Evolutionary conservation across 2,329 filamentous ascomycete genomes (phyloP).

Genomic region (Trichoderma sp.): DNA sequence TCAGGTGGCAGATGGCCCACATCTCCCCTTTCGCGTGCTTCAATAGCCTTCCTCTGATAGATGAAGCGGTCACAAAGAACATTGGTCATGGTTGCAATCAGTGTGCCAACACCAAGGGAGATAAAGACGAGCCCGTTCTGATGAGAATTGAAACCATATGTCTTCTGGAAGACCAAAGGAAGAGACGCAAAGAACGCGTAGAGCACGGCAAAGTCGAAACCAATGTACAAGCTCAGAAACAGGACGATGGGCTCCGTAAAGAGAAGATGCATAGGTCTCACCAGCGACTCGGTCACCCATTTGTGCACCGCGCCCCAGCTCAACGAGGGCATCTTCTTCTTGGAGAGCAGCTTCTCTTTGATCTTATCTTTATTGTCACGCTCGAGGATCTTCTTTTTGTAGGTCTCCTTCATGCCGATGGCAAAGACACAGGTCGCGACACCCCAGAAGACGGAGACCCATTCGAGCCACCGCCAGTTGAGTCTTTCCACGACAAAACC

Average conservation of each 20-base stretch:
- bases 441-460: conserved; percentile 26
- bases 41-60: not conserved
- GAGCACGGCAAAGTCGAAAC: conserved; percentile 50
- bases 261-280: conserved; percentile 26
- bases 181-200: conserved; percentile 53
- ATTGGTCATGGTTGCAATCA: conserved; percentile 18
- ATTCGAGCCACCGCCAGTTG: conserved; percentile 30
- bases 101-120: conserved; percentile 19
- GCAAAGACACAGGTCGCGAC: conserved; percentile 1
- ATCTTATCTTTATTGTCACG: not conserved
- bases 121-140: conserved; percentile 26
- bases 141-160: conserved; percentile 23
- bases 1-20: conserved; percentile 21
- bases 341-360: not conserved
- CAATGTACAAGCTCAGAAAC: conserved; percentile 53
- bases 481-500: conserved; percentile 16
- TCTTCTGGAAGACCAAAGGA: conserved; percentile 23
- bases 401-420: conserved; percentile 12
- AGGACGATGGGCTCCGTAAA: conserved; percentile 37
- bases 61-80: conserved; percentile 22
- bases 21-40: not conserved
- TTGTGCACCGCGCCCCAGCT: conserved; percentile 5
- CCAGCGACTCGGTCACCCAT: conserved; percentile 3
- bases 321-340: not conserved
- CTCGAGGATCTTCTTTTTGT: conserved; percentile 5